Conservation (phyloP, 495 filamentous ascomycete genomes). For the Neurospora intermedia region DNA sequence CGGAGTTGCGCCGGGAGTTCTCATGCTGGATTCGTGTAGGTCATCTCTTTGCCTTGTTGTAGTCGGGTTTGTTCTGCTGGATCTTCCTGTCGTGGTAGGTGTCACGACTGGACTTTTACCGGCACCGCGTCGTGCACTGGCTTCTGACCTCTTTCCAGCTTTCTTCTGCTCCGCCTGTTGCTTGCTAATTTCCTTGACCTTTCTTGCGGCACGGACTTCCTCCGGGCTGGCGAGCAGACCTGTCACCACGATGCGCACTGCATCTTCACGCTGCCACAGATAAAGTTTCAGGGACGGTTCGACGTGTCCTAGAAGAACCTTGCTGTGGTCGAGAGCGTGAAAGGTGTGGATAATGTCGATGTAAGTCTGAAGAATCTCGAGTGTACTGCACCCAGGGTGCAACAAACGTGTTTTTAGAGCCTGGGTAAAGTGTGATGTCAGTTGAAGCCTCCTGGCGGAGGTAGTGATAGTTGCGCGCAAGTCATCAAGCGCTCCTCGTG, state of each 20-base stretch:
- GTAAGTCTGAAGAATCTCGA: conserved; percentile 81
- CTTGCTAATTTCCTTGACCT: conserved; percentile 29
- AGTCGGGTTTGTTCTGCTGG: conserved; percentile 1
- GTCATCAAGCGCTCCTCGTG: conserved; percentile 76
- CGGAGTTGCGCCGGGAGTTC: background rate
- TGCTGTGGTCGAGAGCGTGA: conserved; percentile 78
- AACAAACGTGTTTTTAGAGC: conserved; percentile 63
- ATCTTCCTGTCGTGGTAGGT: conserved; percentile 3
- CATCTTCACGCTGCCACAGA: conserved; percentile 87
- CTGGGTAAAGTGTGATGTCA: conserved; percentile 62
- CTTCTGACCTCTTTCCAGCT: background rate
- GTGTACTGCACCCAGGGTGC: conserved; percentile 80
- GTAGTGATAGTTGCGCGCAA: conserved; percentile 42
- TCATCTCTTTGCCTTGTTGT: background rate
- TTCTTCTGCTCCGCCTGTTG: background rate
- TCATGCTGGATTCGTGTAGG: background rate
- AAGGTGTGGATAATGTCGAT: conserved; percentile 88
- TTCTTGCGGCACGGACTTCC: conserved; percentile 22
- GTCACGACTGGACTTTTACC: conserved; percentile 4
- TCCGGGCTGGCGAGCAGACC: conserved; percentile 66
- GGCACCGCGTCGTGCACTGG: background rate
- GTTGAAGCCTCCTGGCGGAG: conserved; percentile 45
- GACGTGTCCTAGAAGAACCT: conserved; percentile 80
- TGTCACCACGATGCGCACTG: conserved; percentile 73
- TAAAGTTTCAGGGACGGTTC: conserved; percentile 76